phyloP scores from a whole-genome alignment of 108 stramenopile species.

The Parmales sp. region DNA sequence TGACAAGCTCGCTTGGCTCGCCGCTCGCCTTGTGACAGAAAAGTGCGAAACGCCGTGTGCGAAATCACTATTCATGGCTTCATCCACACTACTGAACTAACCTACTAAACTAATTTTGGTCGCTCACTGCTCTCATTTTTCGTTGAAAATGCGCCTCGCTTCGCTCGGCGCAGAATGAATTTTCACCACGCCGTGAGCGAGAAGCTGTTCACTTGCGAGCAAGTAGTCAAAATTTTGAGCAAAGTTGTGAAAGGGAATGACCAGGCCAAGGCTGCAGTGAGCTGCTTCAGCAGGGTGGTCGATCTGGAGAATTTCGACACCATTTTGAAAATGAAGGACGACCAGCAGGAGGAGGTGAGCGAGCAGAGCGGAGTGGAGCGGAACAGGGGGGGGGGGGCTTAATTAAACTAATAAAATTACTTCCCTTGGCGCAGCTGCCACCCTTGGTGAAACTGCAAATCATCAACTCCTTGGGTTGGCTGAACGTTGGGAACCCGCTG shows the following conservation, averaged over 20 bases:
- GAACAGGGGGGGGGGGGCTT: no score
- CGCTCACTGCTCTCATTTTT: no score
- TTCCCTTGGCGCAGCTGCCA: no score
- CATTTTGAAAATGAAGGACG: neutral
- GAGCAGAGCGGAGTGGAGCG: neutral
- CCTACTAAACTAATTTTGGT: no score
- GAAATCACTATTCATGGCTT: no score
- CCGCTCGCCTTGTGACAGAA: no score
- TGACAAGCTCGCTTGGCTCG: no score
- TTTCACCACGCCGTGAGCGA: neutral
- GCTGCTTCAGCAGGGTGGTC: neutral
- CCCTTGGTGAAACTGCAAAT: neutral
- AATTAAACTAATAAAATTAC: no score
- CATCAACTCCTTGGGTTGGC: neutral
- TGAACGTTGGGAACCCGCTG: constrained; percentile 3
- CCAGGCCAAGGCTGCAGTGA: neutral
- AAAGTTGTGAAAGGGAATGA: neutral
- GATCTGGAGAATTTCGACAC: constrained; percentile 2
- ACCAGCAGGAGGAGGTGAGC: neutral
- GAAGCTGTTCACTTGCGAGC: neutral
- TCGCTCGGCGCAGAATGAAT: constrained; percentile 2
- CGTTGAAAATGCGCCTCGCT: no score
- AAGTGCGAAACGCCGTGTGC: no score
- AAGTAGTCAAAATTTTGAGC: neutral
- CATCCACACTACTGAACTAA: no score